These are phyloP conservation scores for Phytophthora citricola DNA, from an alignment of 352 stramenopile species.

Conservation along the genomic window DNA sequence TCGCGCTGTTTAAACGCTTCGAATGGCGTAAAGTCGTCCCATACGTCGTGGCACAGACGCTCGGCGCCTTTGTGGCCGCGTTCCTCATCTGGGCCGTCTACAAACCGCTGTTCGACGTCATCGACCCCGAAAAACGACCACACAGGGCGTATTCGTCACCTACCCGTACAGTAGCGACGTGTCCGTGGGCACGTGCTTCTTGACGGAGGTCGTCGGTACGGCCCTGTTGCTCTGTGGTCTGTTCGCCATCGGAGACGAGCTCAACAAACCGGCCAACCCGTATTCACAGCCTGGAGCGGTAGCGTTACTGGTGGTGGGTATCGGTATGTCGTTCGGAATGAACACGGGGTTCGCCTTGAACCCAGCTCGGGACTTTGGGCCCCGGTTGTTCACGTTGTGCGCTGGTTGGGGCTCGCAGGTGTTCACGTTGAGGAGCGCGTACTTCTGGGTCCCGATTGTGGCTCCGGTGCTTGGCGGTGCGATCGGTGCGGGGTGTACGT, in stretches of 20 bases:
- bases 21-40: slow-evolving; percentile 51
- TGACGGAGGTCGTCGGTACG: slow-evolving; percentile 59
- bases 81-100: slow-evolving; percentile 41
- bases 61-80: slow-evolving; percentile 55
- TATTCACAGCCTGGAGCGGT: slow-evolving; percentile 47
- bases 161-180: slow-evolving; percentile 48
- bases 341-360: slow-evolving; percentile 76
- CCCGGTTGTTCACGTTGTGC: slow-evolving; percentile 42
- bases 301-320: slow-evolving; percentile 53
- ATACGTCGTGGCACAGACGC: slow-evolving; percentile 50
- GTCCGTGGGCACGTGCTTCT: slow-evolving; percentile 48
- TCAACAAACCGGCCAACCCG: slow-evolving; percentile 53
- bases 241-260: slow-evolving; percentile 53
- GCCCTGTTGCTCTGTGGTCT: slow-evolving; percentile 53
- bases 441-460: slow-evolving; percentile 67
- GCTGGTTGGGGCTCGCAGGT: slow-evolving; percentile 46
- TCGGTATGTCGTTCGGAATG: slow-evolving; percentile 71
- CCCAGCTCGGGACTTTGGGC: slow-evolving; percentile 55
- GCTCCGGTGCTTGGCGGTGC: slow-evolving; percentile 40
- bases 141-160: slow-evolving; percentile 51
- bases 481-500: slow-evolving; percentile 36
- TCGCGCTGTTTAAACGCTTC: slow-evolving; percentile 55
- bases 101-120: slow-evolving; percentile 50
- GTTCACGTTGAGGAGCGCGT: slow-evolving; percentile 43
- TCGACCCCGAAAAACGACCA: slow-evolving; percentile 44